Evolutionary conservation across 345 rosid species (phyloP), one percentile per base, ranked within the genome.

Genomic region (Anastatica hierochuntica): DNA sequence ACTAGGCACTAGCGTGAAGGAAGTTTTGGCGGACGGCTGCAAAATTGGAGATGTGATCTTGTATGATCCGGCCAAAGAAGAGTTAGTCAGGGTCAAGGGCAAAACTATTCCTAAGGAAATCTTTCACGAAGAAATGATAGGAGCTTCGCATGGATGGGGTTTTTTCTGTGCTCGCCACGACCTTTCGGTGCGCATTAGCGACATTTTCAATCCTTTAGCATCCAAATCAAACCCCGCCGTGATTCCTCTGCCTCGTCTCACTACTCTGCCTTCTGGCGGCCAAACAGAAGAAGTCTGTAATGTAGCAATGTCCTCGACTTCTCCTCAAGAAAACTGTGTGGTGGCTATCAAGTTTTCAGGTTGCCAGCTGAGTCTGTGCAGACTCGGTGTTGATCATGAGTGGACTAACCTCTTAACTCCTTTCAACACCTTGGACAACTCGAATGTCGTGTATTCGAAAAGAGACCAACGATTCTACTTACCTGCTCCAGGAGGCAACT

Each of bases 81-180:
- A 42, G 31, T 9, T 56, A 8, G 15, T 43, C 31, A 43, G 41
- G 3, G 14, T 56, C 20, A 4, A 10, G 0, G 20, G 31, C 60
- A 56, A 56, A 30, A 56, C 31, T 0, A 6, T 56, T 3, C 31
- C 19, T 4, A 6, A 42, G 9, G 41, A 18, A 23, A 30, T 56
- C 31, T 4, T 31, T 35, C 14, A 13, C 19, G 5, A 13, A 6
- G 7, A 31, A 8, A 3, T 18, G 20, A 2, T 56, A 1, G 50
- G 60, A 30, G 50, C 60, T 42, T 56, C 60, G 4, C 60, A 56
- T 43, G 50, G 60, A 30, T 56, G 60, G 60, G 19, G 8, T 8
- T 31, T 56, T 42, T 56, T n/a, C 50, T 6, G 10, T 19, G 31
- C 7, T 15, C 2, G 1, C 0, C n/a, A n/a, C 1, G 30, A 56